Base-by-base conservation (phyloP, 108 stramenopile species). In the Skeletonema tropicum region DNA sequence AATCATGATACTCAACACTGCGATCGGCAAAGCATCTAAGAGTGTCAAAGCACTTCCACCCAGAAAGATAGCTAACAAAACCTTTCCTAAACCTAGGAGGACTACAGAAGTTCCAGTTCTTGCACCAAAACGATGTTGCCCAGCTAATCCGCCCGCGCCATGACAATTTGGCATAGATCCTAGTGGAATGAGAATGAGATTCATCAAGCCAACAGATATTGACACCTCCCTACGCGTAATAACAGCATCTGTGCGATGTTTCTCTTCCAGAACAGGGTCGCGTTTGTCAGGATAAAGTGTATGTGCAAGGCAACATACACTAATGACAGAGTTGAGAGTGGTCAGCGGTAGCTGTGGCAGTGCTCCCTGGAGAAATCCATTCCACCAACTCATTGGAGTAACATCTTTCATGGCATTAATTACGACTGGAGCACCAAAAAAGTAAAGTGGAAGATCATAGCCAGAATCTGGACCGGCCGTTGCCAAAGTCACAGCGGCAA, bases 121-220 rank as follows among this genome's bases (percentile, higher is more conserved):
- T 0, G 95, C 95, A 3, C 95, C 95, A 39, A 96, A 84, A 17
- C 88, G 75, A 81, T 92, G 86, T 70, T 96, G 94, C 23, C 87
- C 94, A 0, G 94, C 94, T 41, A 96, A 75, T 29, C 94, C 94
- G 25, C 94, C 94, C 15, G 94, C 94, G 21, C 94, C 94, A 71
- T 96, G 94, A 70, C 94, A 96, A 67, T 83, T 87, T 7, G 94
- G 94, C 92, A 93, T 90, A 11, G 64, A 65, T 15, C 94, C 94
- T 52, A 96, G 85, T 35, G 89, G 91, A 70, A 88, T 87, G 10
- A 87, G 45, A 9, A 89, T 12, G 3, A 86, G 60, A 69, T 95
- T 95, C 89, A 95, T 88, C 1, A 92, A 66, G 45, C 94, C 92
- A 3, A 95, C 88, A 2, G 86, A 87, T 31, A 90, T 66, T 11